Evolutionary conservation across 2,329 filamentous ascomycete species (phyloP).

Genomic region (Neofusicoccum cordaticola): DNA sequence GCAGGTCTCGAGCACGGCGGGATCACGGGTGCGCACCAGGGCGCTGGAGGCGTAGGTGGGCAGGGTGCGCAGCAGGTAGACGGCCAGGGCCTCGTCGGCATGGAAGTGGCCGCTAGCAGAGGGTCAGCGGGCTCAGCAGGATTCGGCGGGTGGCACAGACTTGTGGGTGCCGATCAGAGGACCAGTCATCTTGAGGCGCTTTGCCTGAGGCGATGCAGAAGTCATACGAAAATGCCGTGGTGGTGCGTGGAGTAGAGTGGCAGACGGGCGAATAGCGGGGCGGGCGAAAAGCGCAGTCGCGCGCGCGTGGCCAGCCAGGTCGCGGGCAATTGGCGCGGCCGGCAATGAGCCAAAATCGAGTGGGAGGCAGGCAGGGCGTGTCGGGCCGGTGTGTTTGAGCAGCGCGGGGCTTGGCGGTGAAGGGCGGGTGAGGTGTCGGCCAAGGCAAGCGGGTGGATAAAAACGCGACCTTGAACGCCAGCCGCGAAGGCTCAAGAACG

Average conservation of each 20-base stretch:
- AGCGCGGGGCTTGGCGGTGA: constrained; percentile 13
- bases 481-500: constrained; percentile 1
- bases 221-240: constrained; percentile 17
- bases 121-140: background rate
- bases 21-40: constrained; percentile 85
- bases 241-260: constrained; percentile 33
- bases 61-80: constrained; percentile 89
- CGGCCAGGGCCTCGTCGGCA: constrained; percentile 94
- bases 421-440: constrained; percentile 11
- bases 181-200: constrained; percentile 76
- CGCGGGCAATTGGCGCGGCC: background rate
- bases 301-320: background rate
- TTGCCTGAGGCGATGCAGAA: constrained; percentile 50
- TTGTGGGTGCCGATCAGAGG: constrained; percentile 87
- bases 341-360: background rate
- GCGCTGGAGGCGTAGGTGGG: constrained; percentile 71
- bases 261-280: background rate
- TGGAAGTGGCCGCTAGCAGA: constrained; percentile 80
- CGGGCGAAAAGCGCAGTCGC: background rate
- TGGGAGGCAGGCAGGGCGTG: background rate
- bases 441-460: constrained; percentile 3
- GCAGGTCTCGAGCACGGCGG: constrained; percentile 71
- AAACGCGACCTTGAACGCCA: constrained; percentile 10
- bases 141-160: constrained; percentile 31
- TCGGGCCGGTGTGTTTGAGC: constrained; percentile 16